phyloP scores from a whole-genome alignment of 2,329 filamentous ascomycete species.

The Trichophyton mentagrophytes region DNA sequence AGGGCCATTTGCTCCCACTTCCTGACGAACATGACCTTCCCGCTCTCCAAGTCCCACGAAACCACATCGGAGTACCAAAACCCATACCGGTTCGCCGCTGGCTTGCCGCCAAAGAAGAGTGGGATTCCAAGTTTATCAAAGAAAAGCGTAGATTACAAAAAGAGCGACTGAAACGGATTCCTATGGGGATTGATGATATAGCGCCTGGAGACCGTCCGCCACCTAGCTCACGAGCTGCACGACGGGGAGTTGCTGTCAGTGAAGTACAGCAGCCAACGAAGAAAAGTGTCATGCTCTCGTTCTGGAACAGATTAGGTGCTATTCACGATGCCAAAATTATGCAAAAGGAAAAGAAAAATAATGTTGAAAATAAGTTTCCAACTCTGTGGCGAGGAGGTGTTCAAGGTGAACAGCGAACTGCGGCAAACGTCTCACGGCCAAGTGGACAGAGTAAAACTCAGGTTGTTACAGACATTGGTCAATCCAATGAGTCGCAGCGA shows the following conservation, averaged over 20 bases:
- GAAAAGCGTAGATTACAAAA: conserved; percentile 61
- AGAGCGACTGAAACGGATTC: conserved; percentile 58
- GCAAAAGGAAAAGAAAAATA: conserved; percentile 5
- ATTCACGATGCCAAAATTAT: conserved; percentile 74
- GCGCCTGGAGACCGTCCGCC: conserved; percentile 64
- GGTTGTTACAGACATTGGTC: conserved; percentile 17
- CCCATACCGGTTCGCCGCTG: conserved; percentile 68
- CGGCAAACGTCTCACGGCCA: background rate
- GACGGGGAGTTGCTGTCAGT: conserved; percentile 28
- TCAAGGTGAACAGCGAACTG: background rate
- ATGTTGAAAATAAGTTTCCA: background rate
- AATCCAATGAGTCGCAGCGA: conserved; percentile 12
- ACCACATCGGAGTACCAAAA: conserved; percentile 67
- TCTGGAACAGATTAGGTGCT: conserved; percentile 82
- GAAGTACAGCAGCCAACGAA: conserved; percentile 43
- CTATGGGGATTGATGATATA: conserved; percentile 57
- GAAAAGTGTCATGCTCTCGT: conserved; percentile 60
- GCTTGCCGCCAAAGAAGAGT: conserved; percentile 59
- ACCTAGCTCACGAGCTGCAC: conserved; percentile 63
- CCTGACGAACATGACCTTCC: conserved; percentile 51
- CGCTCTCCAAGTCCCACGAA: conserved; percentile 50
- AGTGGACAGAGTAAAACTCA: conserved; percentile 7
- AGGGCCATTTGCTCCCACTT: conserved; percentile 61
- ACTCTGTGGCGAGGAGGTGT: conserved; percentile 4
- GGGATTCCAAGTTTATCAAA: conserved; percentile 59